A percentile compares a stretch with the other conserved stretches of the same genome.
These are phyloP conservation scores for Cordyceps tenuipes DNA, from an alignment of 2,329 filamentous ascomycete species.

Conservation along the genomic window DNA sequence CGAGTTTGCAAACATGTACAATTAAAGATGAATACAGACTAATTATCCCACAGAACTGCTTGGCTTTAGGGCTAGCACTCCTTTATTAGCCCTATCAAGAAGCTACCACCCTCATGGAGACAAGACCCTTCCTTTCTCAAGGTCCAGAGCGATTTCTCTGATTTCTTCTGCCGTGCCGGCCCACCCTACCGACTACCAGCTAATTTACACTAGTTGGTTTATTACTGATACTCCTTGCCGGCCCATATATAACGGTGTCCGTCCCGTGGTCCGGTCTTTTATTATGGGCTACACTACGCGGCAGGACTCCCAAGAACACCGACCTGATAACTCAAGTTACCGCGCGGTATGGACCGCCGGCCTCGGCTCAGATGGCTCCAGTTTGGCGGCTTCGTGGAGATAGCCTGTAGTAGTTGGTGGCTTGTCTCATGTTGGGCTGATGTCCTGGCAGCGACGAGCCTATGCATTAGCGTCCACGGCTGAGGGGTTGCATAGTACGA, in stretches of 20 bases:
- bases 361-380: background rate
- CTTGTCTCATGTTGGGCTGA: slow-evolving; percentile 2
- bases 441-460: background rate
- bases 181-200: too few species aligned
- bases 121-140: background rate
- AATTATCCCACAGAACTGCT: background rate
- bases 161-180: too few species aligned
- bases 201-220: too few species aligned
- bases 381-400: background rate
- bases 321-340: too few species aligned
- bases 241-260: too few species aligned
- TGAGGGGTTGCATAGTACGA: background rate
- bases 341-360: too few species aligned
- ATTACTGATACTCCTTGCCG: too few species aligned
- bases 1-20: background rate
- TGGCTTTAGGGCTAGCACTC: too few species aligned
- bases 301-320: too few species aligned
- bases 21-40: background rate
- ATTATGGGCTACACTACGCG: too few species aligned
- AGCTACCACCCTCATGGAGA: background rate
- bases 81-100: too few species aligned
- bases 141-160: background rate
- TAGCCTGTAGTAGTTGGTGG: background rate
- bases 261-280: too few species aligned
- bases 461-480: background rate